Base-by-base conservation (phyloP, 352 stramenopile species). In the Aphanomyces cochlioides region DNA sequence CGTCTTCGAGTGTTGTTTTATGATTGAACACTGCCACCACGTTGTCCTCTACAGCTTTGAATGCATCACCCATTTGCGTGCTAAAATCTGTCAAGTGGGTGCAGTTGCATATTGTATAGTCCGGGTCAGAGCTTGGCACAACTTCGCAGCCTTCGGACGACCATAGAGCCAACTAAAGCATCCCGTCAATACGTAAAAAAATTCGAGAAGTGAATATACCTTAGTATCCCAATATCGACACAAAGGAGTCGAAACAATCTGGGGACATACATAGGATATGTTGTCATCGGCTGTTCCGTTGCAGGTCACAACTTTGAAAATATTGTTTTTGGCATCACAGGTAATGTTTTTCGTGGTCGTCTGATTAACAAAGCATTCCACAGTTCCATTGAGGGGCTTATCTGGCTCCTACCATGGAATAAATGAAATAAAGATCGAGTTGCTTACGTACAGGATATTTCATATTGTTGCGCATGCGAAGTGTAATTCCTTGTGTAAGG, bases 21-120 rank as follows among this genome's bases (percentile, higher is more conserved):
- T 85, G 77, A 2, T 75, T 80, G 3, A 91, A 56, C 36, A 89
- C 82, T 38, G 80, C 79, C 36, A 80, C 79, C 58, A 92, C 89
- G 57, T 92, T 81, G 59, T 80, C 74, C 0, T 77, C 79, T 8
- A 92, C 81, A 10, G 83, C 72, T 34, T 75, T 77, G 13, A 89
- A 40, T 2, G 84, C 85, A 41, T 90, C 72, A n/a, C 79, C 73
- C 5, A 90, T 78, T 71, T 92, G 74, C 0, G 84, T 88, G 4
- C 79, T 81, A 40, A 92, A 92, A 58, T 92, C 84, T 0, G 84
- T 92, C 43, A 92, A 73, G 73, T 92, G 84, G 15, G 76, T 87
- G 66, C 84, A 92, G 56, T 87, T 78, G 56, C 84, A 92, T 37
- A 90, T 86, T 36, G 81, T 92, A 56, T 89, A 90, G n/a, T 82